These are phyloP conservation scores for Solanum hybrid DNA, from an alignment of 305 asterid species.

Conservation along the genomic window DNA sequence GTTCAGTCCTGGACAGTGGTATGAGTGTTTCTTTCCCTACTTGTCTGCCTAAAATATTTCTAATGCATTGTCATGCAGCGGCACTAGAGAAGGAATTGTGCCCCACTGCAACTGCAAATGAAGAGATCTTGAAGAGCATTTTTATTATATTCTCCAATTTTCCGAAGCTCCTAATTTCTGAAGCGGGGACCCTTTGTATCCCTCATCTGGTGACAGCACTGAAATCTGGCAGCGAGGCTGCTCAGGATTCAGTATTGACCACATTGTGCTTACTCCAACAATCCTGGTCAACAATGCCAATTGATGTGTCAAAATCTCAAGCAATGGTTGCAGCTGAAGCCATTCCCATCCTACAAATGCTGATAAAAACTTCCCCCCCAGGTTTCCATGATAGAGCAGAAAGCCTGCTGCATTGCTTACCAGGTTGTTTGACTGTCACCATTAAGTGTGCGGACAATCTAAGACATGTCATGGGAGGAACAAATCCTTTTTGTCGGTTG, in stretches of 20 bases:
- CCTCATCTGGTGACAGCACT: conserved; percentile 95
- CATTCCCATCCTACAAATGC: conserved; percentile 81
- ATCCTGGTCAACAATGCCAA: conserved; percentile 98
- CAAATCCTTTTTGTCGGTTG: conserved; percentile 87
- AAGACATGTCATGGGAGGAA: conserved; percentile 91
- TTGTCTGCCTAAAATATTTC: background rate
- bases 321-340: conserved; percentile 98
- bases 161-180: conserved; percentile 90
- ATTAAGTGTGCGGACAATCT: conserved; percentile 88
- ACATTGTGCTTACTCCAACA: conserved; percentile 83
- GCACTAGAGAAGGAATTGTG: conserved; percentile 78
- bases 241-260: conserved; percentile 98
- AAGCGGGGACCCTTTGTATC: conserved; percentile 89
- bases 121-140: conserved; percentile 83
- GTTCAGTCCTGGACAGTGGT: background rate
- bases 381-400: conserved; percentile 95
- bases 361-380: conserved; percentile 91
- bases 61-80: conserved; percentile 27
- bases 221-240: conserved; percentile 89
- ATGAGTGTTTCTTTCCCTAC: background rate
- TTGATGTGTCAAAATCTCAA: conserved; percentile 94
- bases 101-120: conserved; percentile 79
- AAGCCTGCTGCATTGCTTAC: conserved; percentile 83
- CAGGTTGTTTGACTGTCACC: conserved; percentile 81
- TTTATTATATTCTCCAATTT: conserved; percentile 84